Base-by-base conservation (phyloP, 768 basidiomycete species). In the Tulasnella sp. region DNA sequence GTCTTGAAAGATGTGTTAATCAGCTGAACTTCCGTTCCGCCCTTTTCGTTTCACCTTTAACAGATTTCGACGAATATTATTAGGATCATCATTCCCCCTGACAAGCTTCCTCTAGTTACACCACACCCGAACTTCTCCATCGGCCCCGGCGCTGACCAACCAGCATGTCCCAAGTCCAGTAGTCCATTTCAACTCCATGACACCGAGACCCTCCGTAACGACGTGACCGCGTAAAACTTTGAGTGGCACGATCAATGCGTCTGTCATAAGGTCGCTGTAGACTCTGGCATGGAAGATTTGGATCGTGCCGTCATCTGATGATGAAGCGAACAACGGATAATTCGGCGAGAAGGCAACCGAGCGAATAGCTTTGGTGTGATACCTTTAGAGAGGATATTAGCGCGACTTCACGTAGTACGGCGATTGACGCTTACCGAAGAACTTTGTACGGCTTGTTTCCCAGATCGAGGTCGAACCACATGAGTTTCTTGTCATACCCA, bases 381-480 rank as follows among this genome's bases (percentile, higher is more conserved):
- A 98, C 74, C 95, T 96, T n/a, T n/a, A n/a, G 37, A 42, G 35
- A 35, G 17, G 37, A n/a, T 12, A 26, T 34, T 34, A 44, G 42
- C 8, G 16, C 2, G 9, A 22, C 19, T 29, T 9, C 67, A 14
- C 1, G 22, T 29, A 34, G 34, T 17, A 32, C 40, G 34, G n/a
- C 37, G 22, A 67, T 17, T 62, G 35, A 68, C 42, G 80, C 85
- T 75, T 80, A 93, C 94, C 94, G 87, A 76, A 99, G 82, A 70
- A 97, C 88, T 82, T 97, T 98, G 86, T 96, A 99, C 0, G 97
- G 97, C 80, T 96, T 97, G 75, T 92, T 90, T 76, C 90, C 93
- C 71, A 99, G 87, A 78, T 98, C 97, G 75, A 99, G 83, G 82
- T 99, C 97, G 80, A 98, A 98, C 97, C 97, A 99, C 80, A 94